Evolutionary conservation across 495 filamentous ascomycete genomes (phyloP).

Genomic region (Aspergillus coremiiformis): DNA sequence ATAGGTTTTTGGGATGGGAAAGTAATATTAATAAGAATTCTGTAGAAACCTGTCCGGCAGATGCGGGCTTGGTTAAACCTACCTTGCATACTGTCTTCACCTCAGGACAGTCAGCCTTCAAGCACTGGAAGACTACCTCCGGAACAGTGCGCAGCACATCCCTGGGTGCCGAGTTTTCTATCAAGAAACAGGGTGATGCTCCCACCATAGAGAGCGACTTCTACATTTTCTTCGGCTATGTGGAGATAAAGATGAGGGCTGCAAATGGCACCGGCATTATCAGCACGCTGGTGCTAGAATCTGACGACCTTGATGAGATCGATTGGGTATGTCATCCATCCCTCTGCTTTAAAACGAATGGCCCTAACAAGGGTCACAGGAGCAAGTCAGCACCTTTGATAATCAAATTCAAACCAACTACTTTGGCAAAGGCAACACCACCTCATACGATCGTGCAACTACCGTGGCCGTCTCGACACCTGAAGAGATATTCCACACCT

Average conservation of each 20-base stretch:
- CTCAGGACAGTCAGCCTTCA: slow-evolving; percentile 39
- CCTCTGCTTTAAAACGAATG: background rate
- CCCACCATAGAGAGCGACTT: slow-evolving; percentile 67
- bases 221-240: slow-evolving; percentile 72
- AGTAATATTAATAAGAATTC: no score
- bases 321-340: slow-evolving; percentile 62
- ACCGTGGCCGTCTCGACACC: slow-evolving; percentile 51
- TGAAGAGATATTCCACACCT: slow-evolving; percentile 66
- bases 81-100: slow-evolving; percentile 59
- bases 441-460: slow-evolving; percentile 65
- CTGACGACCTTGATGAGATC: slow-evolving; percentile 87
- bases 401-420: slow-evolving; percentile 78
- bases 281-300: slow-evolving; percentile 74
- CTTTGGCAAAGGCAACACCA: slow-evolving; percentile 84
- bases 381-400: slow-evolving; percentile 22
- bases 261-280: slow-evolving; percentile 69
- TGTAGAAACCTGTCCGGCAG: slow-evolving; percentile 48
- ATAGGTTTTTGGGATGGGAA: background rate
- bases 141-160: slow-evolving; percentile 43
- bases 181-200: slow-evolving; percentile 61
- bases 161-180: slow-evolving; percentile 60
- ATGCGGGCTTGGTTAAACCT: slow-evolving; percentile 54
- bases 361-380: slow-evolving; percentile 1
- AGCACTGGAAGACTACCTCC: slow-evolving; percentile 55
- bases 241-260: slow-evolving; percentile 64